These are phyloP conservation scores for Oropetium thomaeum DNA, from an alignment of 176 grass and related monocot species.

Conservation along the genomic window DNA sequence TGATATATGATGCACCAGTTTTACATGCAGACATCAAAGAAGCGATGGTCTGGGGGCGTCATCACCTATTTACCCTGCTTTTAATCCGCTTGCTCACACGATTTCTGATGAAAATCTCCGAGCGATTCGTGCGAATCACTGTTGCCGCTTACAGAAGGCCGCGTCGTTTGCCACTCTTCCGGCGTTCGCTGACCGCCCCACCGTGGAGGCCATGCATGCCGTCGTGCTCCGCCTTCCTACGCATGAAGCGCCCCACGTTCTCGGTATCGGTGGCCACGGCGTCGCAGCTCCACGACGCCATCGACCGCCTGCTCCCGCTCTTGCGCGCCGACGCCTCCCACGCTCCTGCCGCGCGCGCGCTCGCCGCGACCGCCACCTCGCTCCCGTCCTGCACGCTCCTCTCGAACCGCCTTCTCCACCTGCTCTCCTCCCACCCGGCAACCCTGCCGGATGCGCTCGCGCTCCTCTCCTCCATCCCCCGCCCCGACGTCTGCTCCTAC, in stretches of 20 bases:
- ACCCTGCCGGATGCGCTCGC: conserved; percentile 49
- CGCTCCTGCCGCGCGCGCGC: conserved; percentile 40
- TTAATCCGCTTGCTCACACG: not conserved
- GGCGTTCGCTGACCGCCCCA: not conserved
- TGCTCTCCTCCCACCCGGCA: conserved; percentile 45
- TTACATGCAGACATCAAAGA: too few relatives aligned
- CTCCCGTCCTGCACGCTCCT: conserved; percentile 37
- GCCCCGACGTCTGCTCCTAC: conserved; percentile 63
- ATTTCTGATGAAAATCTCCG: too few relatives aligned
- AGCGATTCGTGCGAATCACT: too few relatives aligned
- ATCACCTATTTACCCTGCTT: not conserved
- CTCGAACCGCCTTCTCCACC: conserved; percentile 69
- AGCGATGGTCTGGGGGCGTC: too few relatives aligned
- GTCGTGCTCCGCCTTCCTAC: not conserved
- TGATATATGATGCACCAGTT: not conserved
- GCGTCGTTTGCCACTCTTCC: not conserved
- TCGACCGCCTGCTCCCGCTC: conserved; percentile 53
- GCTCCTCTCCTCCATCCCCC: conserved; percentile 47
- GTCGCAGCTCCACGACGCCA: conserved; percentile 51
- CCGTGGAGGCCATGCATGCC: conserved; percentile 13
- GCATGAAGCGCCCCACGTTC: conserved; percentile 44
- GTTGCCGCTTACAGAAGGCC: not conserved
- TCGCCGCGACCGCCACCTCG: conserved; percentile 42
- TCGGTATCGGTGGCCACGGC: conserved; percentile 32
- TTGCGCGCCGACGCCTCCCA: conserved; percentile 38